Conservation (phyloP, 208 protist species). For the Polymyxa betae region DNA sequence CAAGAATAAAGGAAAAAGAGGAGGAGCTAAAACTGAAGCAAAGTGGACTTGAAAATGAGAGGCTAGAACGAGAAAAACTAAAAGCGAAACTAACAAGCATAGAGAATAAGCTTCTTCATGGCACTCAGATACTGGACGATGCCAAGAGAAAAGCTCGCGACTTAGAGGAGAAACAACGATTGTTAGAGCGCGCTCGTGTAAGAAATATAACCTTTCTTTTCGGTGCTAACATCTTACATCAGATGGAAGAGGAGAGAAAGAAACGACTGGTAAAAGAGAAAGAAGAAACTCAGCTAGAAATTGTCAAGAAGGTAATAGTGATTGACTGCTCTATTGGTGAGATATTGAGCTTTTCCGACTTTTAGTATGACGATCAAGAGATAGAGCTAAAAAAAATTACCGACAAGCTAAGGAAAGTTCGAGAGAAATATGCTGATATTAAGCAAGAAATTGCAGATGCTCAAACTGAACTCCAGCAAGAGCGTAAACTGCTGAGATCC, state of each 20-base stretch:
- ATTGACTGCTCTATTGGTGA: not conserved
- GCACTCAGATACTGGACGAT: slow-evolving; percentile 15
- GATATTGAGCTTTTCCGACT: not conserved
- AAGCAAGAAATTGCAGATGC: slow-evolving; percentile 38
- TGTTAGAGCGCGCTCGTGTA: slow-evolving; percentile 10
- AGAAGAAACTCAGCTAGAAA: slow-evolving; percentile 50
- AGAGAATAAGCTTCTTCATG: slow-evolving; percentile 35
- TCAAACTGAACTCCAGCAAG: slow-evolving; percentile 26
- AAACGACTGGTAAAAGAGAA: not conserved
- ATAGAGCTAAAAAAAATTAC: not conserved
- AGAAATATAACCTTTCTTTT: not conserved
- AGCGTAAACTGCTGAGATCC: not conserved
- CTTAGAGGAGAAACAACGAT: not conserved
- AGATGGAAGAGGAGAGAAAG: slow-evolving; percentile 15
- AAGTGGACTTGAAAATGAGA: not conserved
- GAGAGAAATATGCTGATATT: slow-evolving; percentile 50
- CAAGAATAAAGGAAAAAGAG: not conserved
- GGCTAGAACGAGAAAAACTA: slow-evolving; percentile 29
- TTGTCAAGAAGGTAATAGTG: slow-evolving; percentile 1
- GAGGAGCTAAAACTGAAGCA: slow-evolving; percentile 23
- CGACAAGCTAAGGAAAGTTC: slow-evolving; percentile 35
- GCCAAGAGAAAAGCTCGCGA: not conserved
- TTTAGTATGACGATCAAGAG: slow-evolving; percentile 42
- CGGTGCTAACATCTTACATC: not conserved
- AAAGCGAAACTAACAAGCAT: not conserved